A percentile compares a stretch with the other conserved stretches of the same genome.
Evolutionary conservation across 805 yeast species (phyloP).

Genomic region (Saccharomyces cerevisiae): DNA sequence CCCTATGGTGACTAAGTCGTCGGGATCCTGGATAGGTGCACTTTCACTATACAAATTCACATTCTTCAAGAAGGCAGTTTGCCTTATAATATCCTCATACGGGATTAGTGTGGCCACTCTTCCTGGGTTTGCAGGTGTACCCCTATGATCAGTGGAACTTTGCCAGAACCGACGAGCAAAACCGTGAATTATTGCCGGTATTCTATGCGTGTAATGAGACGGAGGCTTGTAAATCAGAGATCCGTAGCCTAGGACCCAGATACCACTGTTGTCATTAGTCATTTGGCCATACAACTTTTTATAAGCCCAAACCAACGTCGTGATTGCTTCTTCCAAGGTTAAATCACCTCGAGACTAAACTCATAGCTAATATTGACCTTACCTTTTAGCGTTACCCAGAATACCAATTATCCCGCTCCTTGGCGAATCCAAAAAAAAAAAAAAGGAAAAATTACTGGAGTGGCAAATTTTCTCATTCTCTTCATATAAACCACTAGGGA

Average conservation of each 20-base stretch:
- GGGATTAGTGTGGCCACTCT: slow-evolving; percentile 78
- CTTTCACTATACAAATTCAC: slow-evolving; percentile 21
- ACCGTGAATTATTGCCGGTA: slow-evolving; percentile 71
- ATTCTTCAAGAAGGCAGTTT: slow-evolving; percentile 37
- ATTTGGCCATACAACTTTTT: not conserved
- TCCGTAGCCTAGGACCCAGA: slow-evolving; percentile 89
- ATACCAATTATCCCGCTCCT: not conserved
- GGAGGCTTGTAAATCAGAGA: slow-evolving; percentile 88
- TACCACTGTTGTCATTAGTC: slow-evolving; percentile 15
- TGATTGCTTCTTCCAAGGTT: not conserved
- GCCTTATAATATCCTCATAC: slow-evolving; percentile 40
- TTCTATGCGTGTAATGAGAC: slow-evolving; percentile 49
- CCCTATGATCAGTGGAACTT: slow-evolving; percentile 80
- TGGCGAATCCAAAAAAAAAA: not conserved
- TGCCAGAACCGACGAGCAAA: slow-evolving; percentile 87
- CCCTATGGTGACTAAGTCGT: slow-evolving; percentile 59
- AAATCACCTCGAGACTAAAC: not conserved
- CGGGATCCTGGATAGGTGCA: slow-evolving; percentile 18
- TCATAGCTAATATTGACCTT: not conserved
- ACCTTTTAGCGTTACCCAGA: not conserved
- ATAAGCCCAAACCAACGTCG: not conserved
- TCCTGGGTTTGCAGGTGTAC: slow-evolving; percentile 81
- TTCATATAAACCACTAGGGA: not conserved
- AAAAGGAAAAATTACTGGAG: not conserved
- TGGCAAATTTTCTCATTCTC: not conserved